These are phyloP conservation scores for Bjerkandera adusta DNA, from an alignment of 1,284 basidiomycete species.

Conservation along the genomic window DNA sequence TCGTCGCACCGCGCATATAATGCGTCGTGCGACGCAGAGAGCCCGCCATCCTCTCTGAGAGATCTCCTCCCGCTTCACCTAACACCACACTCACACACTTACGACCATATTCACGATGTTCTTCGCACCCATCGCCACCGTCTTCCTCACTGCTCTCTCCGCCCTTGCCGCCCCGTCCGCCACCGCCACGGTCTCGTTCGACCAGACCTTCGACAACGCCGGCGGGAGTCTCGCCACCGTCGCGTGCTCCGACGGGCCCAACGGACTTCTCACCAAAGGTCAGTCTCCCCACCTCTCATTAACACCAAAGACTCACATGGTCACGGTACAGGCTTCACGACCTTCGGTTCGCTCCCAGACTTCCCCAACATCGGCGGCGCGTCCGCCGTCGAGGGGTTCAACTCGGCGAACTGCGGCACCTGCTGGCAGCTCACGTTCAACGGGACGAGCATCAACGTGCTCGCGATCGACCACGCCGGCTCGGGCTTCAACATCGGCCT, in stretches of 20 bases:
- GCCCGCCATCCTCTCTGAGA: too few relatives aligned
- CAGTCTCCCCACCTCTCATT: conserved; percentile 37
- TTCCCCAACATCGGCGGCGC: conserved; percentile 50
- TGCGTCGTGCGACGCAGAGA: too few relatives aligned
- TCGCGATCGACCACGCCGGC: conserved; percentile 39
- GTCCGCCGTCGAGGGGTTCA: conserved; percentile 38
- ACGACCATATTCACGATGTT: too few relatives aligned
- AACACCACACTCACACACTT: too few relatives aligned
- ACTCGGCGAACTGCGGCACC: conserved; percentile 41
- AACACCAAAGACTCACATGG: conserved; percentile 39
- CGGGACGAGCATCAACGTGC: conserved; percentile 35
- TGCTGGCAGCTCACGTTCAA: conserved; percentile 40
- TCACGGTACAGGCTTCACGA: conserved; percentile 50
- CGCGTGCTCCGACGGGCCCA: conserved; percentile 45
- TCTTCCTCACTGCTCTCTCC: conserved; percentile 18
- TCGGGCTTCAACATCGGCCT: conserved; percentile 39
- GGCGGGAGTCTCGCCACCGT: conserved; percentile 33
- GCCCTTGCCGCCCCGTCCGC: conserved; percentile 24
- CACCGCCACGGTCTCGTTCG: conserved; percentile 38
- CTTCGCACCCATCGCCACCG: conserved; percentile 18
- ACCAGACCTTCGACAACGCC: conserved; percentile 41
- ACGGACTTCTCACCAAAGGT: conserved; percentile 40
- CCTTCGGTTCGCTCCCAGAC: conserved; percentile 43
- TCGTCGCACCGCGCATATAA: too few relatives aligned
- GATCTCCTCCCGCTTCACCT: too few relatives aligned